Evolutionary conservation across 75 land plant genomes (phyloP).

Genomic region (Sequoiadendron giganteum): DNA sequence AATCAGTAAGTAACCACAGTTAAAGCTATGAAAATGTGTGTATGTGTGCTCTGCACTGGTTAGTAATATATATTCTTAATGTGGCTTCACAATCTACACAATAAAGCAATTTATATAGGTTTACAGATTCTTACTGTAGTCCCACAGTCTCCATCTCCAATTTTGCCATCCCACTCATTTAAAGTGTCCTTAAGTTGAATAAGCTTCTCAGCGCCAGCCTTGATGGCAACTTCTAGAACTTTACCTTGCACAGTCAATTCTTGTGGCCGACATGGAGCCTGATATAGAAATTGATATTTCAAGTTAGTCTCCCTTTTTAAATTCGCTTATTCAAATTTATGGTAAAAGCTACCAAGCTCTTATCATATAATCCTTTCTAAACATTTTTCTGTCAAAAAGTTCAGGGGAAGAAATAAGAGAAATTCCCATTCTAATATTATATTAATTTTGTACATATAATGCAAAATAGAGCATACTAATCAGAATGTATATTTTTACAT

Average conservation of each 20-base stretch:
- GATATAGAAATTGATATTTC: conserved; percentile 1
- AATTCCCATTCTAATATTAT: neutral
- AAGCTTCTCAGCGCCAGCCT: conserved; percentile 79
- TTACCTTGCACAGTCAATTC: conserved; percentile 62
- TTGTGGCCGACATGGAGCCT: conserved; percentile 62
- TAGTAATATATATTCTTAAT: neutral
- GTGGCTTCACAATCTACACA: neutral
- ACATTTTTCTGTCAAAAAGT: neutral
- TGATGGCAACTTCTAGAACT: conserved; percentile 77
- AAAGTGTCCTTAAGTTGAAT: conserved; percentile 58
- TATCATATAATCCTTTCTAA: neutral
- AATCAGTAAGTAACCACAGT: neutral
- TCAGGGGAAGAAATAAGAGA: neutral
- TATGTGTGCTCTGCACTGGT: too few species aligned
- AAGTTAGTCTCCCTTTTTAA: neutral
- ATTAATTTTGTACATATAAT: neutral
- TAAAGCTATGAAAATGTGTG: neutral
- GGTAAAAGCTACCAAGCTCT: neutral
- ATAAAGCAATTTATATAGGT: conserved; percentile 4
- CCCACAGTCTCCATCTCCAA: conserved; percentile 99
- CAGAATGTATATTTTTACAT: neutral
- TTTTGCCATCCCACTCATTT: conserved; percentile 93
- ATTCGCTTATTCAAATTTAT: neutral
- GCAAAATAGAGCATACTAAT: neutral
- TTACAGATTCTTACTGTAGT: conserved; percentile 59